These are phyloP conservation scores for Malassezia sp. DNA, from an alignment of 1,284 basidiomycete genomes.

Conservation along the genomic window DNA sequence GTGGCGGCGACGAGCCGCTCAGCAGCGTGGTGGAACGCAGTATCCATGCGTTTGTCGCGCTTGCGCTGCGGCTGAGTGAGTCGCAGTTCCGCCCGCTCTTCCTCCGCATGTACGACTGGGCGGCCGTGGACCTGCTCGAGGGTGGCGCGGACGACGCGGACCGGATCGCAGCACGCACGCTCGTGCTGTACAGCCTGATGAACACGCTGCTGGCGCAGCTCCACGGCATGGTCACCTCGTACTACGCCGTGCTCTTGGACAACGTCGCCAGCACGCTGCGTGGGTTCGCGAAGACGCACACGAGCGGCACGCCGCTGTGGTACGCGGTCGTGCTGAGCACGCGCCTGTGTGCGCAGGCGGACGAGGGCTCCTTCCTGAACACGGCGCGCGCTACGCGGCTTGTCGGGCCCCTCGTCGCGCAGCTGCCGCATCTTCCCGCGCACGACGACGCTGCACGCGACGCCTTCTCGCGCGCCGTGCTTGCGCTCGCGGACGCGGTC, in stretches of 20 bases:
- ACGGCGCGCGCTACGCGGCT: slow-evolving; percentile 63
- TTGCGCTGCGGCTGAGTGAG: slow-evolving; percentile 88
- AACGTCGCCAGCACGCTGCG: slow-evolving; percentile 60
- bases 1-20: slow-evolving; percentile 45
- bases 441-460: not conserved
- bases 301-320: slow-evolving; percentile 53
- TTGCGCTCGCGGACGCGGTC: slow-evolving; percentile 54
- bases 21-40: slow-evolving; percentile 47
- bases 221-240: slow-evolving; percentile 29
- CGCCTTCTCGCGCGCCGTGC: slow-evolving; percentile 48
- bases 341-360: slow-evolving; percentile 61
- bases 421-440: slow-evolving; percentile 49
- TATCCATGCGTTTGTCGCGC: slow-evolving; percentile 63
- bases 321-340: slow-evolving; percentile 57
- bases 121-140: slow-evolving; percentile 56
- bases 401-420: slow-evolving; percentile 55
- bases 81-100: slow-evolving; percentile 83
- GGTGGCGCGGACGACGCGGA: slow-evolving; percentile 32
- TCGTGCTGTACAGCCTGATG: slow-evolving; percentile 36
- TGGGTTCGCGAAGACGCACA: too few species aligned
- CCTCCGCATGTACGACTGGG: slow-evolving; percentile 88
- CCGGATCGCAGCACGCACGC: slow-evolving; percentile 23
- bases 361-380: slow-evolving; percentile 84
- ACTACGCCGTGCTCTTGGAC: slow-evolving; percentile 54
- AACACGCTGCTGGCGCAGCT: slow-evolving; percentile 30